These are phyloP conservation scores for Teratosphaeria viscida DNA, from an alignment of 2,329 filamentous ascomycete species.

Conservation along the genomic window DNA sequence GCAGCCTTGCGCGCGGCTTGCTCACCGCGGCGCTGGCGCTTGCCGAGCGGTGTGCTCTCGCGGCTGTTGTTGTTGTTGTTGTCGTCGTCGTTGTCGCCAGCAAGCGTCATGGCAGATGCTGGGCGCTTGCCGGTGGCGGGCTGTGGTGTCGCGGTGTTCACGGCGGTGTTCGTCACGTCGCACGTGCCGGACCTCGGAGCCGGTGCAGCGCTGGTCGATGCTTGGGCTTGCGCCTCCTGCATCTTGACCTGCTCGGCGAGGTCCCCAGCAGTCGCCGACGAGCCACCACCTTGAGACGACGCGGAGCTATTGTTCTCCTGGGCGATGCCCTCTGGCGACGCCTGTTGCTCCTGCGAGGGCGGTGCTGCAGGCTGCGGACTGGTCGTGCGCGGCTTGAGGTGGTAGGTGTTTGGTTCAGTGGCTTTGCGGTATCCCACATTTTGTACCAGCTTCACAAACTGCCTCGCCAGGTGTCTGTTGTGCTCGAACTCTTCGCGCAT, in stretches of 20 bases:
- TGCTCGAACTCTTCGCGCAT: neutral
- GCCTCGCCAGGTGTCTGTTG: neutral
- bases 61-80: neutral
- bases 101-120: neutral
- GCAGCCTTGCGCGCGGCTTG: slow-evolving; percentile 1
- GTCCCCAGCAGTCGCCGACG: neutral
- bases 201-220: too few relatives aligned
- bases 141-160: neutral
- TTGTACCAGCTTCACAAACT: neutral
- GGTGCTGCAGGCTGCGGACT: neutral
- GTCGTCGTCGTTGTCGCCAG: neutral
- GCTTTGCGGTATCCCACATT: neutral
- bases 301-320: neutral
- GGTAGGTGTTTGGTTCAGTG: neutral
- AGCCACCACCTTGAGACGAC: neutral
- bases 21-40: slow-evolving; percentile 6
- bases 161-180: neutral
- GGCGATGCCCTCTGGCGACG: neutral
- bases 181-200: too few relatives aligned
- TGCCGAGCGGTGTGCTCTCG: slow-evolving; percentile 2
- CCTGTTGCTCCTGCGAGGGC: too few relatives aligned
- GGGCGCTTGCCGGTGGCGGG: slow-evolving; percentile 2
- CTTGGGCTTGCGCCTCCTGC: too few relatives aligned
- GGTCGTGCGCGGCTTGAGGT: neutral
- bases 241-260: neutral